These are phyloP conservation scores for Podospora pseudopauciseta DNA, from an alignment of 495 filamentous ascomycete species.

Conservation along the genomic window DNA sequence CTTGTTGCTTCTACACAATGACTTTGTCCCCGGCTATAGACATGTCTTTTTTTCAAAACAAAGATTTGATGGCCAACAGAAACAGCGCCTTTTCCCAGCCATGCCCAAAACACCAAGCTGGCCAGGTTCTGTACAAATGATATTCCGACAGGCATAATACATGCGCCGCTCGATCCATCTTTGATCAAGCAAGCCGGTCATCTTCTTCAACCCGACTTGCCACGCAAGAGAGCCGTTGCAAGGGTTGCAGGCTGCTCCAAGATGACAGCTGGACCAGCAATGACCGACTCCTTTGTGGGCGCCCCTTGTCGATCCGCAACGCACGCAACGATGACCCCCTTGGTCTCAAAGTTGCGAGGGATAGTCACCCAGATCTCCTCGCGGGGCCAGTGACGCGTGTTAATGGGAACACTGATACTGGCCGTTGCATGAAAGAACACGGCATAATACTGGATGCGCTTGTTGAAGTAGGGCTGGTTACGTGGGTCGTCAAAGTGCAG, in stretches of 20 bases:
- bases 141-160: neutral
- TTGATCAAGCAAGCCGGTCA: neutral
- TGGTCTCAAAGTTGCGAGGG: slow-evolving; percentile 45
- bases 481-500: slow-evolving; percentile 39
- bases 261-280: slow-evolving; percentile 38
- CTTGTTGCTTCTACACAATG: neutral
- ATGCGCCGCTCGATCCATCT: neutral
- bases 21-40: neutral
- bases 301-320: slow-evolving; percentile 45
- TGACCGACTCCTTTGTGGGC: slow-evolving; percentile 44
- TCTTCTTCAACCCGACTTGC: neutral
- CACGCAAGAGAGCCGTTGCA: slow-evolving; percentile 16
- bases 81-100: neutral
- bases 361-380: slow-evolving; percentile 39
- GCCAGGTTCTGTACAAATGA: neutral
- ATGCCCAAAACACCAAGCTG: neutral
- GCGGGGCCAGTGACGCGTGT: slow-evolving; percentile 32
- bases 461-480: slow-evolving; percentile 42
- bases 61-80: neutral
- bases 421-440: slow-evolving; percentile 51
- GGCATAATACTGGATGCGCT: slow-evolving; percentile 42
- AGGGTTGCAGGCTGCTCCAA: slow-evolving; percentile 36
- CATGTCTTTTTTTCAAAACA: neutral
- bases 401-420: slow-evolving; percentile 45
- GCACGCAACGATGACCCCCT: slow-evolving; percentile 45